These are phyloP conservation scores for Golubevia sp. DNA, from an alignment of 1,284 basidiomycete genomes.

Conservation along the genomic window DNA sequence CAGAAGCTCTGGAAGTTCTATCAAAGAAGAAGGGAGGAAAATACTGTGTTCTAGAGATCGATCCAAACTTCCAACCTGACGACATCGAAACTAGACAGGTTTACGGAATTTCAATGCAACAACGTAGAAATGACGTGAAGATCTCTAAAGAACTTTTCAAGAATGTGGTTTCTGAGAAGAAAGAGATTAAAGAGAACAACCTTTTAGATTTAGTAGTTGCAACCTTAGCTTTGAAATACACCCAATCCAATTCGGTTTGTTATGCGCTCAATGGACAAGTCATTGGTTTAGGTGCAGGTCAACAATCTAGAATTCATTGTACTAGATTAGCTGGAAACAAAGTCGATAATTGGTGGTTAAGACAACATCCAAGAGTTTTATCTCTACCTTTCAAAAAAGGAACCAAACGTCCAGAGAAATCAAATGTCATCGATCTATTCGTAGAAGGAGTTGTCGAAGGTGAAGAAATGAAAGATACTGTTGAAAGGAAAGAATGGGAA, in stretches of 20 bases:
- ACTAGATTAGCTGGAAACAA: conserved; percentile 95
- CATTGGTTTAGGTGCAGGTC: conserved; percentile 94
- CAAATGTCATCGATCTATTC: conserved; percentile 96
- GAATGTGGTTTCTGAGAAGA: conserved; percentile 87
- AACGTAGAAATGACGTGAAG: conserved; percentile 87
- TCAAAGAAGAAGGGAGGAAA: conserved; percentile 98
- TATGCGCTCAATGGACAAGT: conserved; percentile 92
- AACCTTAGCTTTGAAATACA: conserved; percentile 96
- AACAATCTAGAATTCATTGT: conserved; percentile 99
- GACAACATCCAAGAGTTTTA: conserved; percentile 91
- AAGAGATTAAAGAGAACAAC: conserved; percentile 64
- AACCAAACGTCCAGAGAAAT: conserved; percentile 95
- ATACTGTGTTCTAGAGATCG: conserved; percentile 83
- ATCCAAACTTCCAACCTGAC: conserved; percentile 46
- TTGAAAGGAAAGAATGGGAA: conserved; percentile 89
- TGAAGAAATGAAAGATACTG: conserved; percentile 68
- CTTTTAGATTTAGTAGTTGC: conserved; percentile 66
- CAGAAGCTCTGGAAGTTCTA: conserved; percentile 86
- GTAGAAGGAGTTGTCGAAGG: conserved; percentile 78
- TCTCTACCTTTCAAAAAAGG: conserved; percentile 94
- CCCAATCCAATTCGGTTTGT: conserved; percentile 97
- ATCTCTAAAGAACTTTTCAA: conserved; percentile 81
- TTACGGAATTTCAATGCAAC: conserved; percentile 88
- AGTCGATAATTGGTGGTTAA: conserved; percentile 99
- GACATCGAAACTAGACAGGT: conserved; percentile 87